Evolutionary conservation across 306 rosid genomes (phyloP).

Genomic region (Cicer pinnatifidum): DNA sequence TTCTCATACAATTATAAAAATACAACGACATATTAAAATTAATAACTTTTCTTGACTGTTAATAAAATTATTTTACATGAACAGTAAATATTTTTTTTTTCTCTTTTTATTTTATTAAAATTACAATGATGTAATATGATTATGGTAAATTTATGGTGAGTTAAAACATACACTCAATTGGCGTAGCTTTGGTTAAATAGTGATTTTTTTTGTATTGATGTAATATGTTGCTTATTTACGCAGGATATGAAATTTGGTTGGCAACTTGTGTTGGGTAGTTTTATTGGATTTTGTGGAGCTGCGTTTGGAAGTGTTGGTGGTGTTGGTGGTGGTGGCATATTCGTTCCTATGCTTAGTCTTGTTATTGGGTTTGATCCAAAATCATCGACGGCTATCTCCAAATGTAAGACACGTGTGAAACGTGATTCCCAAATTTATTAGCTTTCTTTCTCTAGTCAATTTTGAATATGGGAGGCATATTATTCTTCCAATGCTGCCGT

Average conservation of each 20-base stretch:
- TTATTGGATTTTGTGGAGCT: constrained; percentile 86
- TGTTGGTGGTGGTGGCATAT: constrained; percentile 97
- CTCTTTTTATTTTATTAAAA: no score
- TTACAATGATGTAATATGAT: no score
- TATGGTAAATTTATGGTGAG: no score
- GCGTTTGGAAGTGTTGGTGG: constrained; percentile 98
- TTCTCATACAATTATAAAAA: no score
- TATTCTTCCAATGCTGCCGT: background rate
- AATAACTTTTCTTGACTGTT: no score
- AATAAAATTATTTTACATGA: no score
- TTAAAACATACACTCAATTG: no score
- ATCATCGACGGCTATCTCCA: constrained; percentile 92
- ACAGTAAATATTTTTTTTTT: no score
- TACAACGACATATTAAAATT: no score
- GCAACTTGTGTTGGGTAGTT: constrained; percentile 66
- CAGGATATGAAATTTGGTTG: constrained; percentile 93
- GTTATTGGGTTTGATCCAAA: constrained; percentile 90
- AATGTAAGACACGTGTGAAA: constrained; percentile 58
- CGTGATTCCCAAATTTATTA: background rate
- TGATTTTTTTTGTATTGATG: no score
- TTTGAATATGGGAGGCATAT: background rate
- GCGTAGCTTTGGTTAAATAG: no score
- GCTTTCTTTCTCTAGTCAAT: background rate
- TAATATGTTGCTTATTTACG: background rate
- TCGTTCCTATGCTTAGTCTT: constrained; percentile 92